Conservation (phyloP, 1,284 basidiomycete genomes). For the Cutaneotrichosporon cavernicola region DNA sequence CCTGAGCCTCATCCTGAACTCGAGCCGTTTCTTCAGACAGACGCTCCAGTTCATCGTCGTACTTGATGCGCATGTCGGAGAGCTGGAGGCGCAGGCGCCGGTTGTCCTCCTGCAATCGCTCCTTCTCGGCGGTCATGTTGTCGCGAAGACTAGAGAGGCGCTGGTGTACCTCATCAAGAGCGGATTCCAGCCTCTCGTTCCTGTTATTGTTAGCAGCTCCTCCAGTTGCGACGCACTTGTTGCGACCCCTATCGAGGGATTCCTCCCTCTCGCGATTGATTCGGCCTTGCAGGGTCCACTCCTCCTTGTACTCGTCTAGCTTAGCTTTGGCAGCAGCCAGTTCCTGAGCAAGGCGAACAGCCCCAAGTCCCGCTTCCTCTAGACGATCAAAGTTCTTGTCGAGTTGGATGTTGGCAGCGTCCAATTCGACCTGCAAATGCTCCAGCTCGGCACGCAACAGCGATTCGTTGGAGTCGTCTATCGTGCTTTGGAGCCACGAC, state of each 20-base stretch:
- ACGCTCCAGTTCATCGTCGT: slow-evolving; percentile 27
- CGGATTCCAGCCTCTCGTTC: slow-evolving; percentile 31
- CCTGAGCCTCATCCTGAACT: slow-evolving; percentile 9
- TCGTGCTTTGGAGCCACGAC: slow-evolving; percentile 50
- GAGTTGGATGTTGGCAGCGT: slow-evolving; percentile 52
- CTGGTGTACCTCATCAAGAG: slow-evolving; percentile 34
- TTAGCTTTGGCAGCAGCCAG: slow-evolving; percentile 48
- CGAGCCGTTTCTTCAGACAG: slow-evolving; percentile 14
- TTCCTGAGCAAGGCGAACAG: slow-evolving; percentile 51
- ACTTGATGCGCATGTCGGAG: slow-evolving; percentile 24
- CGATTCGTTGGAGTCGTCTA: slow-evolving; percentile 43
- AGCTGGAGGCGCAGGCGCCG: slow-evolving; percentile 32
- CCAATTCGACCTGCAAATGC: slow-evolving; percentile 52
- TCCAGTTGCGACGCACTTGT: slow-evolving; percentile 1
- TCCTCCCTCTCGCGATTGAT: slow-evolving; percentile 35
- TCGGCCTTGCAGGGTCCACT: slow-evolving; percentile 35
- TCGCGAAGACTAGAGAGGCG: slow-evolving; percentile 37
- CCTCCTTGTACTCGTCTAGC: slow-evolving; percentile 49
- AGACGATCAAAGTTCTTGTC: slow-evolving; percentile 55
- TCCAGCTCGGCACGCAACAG: slow-evolving; percentile 52
- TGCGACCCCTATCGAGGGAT: slow-evolving; percentile 1
- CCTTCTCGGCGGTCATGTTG: slow-evolving; percentile 34
- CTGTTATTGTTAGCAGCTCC: not conserved
- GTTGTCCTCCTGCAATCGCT: slow-evolving; percentile 37
- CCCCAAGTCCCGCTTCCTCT: slow-evolving; percentile 51